Evolutionary conservation across 306 rosid genomes (phyloP).

Genomic region (Gastrolobium villosum): DNA sequence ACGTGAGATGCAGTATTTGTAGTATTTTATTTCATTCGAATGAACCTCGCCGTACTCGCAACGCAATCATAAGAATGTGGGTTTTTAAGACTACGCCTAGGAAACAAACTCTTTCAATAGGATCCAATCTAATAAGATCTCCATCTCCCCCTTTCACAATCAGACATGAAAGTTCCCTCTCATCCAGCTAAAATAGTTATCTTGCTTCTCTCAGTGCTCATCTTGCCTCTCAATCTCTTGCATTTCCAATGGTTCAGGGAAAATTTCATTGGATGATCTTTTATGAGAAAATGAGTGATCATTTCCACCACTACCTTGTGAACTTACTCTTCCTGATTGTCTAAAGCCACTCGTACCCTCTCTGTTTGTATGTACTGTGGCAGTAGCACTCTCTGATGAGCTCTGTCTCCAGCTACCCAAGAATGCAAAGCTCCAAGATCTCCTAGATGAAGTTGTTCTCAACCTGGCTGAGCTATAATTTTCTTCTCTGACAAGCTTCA

Average conservation of each 20-base stretch:
- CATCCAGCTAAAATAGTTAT: too few relatives aligned
- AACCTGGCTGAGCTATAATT: constrained; percentile 74
- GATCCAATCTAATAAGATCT: too few relatives aligned
- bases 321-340: constrained; percentile 73
- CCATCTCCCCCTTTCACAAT: too few relatives aligned
- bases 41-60: too few relatives aligned
- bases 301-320: constrained; percentile 79
- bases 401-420: constrained; percentile 94
- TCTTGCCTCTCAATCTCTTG: constrained; percentile 64
- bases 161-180: too few relatives aligned
- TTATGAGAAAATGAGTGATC: constrained; percentile 83
- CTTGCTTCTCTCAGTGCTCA: constrained; percentile 38
- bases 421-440: constrained; percentile 86
- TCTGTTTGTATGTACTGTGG: constrained; percentile 52
- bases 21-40: too few relatives aligned
- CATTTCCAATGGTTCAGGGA: constrained; percentile 87
- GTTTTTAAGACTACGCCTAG: too few relatives aligned
- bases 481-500: constrained; percentile 89
- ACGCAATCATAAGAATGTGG: too few relatives aligned
- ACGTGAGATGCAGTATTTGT: too few relatives aligned
- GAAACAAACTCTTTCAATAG: too few relatives aligned
- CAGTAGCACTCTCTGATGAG: constrained; percentile 73
- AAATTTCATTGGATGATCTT: constrained; percentile 83
- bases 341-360: constrained; percentile 60
- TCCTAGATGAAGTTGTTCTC: constrained; percentile 84